Conservation (phyloP, 164 flowering plant species). For the Hamamelis virginiana region DNA sequence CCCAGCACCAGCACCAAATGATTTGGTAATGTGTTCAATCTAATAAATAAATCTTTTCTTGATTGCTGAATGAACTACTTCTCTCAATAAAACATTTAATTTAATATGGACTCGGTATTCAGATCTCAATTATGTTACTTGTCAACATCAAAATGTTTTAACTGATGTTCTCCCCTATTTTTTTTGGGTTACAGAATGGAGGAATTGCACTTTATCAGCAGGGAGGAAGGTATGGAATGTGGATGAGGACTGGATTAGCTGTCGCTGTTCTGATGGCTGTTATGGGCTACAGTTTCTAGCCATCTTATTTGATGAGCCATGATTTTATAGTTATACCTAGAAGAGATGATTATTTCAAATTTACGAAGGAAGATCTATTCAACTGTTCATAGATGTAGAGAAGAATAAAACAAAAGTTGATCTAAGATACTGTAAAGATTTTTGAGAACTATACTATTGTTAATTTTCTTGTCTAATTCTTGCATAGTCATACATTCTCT, state of each 20-base stretch:
- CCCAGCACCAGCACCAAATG: constrained; percentile 55
- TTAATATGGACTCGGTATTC: background rate
- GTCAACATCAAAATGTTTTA: background rate
- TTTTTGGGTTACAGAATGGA: constrained; percentile 42
- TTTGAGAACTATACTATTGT: constrained; percentile 1
- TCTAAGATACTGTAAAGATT: background rate
- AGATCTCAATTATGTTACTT: background rate
- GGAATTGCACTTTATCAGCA: constrained; percentile 23
- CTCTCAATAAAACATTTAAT: background rate
- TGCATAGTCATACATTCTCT: background rate
- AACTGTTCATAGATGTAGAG: background rate
- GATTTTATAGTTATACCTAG: background rate
- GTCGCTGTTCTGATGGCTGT: constrained; percentile 26
- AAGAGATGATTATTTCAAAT: constrained; percentile 8
- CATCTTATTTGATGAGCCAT: background rate
- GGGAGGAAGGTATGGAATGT: constrained; percentile 23
- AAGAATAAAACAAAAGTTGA: constrained; percentile 1
- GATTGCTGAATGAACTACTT: background rate
- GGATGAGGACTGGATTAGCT: constrained; percentile 29
- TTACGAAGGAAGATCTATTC: constrained; percentile 1
- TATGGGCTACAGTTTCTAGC: constrained; percentile 24
- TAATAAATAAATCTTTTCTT: background rate
- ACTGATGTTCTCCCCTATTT: background rate
- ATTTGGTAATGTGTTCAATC: constrained; percentile 29
- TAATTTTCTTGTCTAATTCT: background rate